Evolutionary conservation across 768 basidiomycete genomes (phyloP).

Genomic region (Cytidiella melzeri): DNA sequence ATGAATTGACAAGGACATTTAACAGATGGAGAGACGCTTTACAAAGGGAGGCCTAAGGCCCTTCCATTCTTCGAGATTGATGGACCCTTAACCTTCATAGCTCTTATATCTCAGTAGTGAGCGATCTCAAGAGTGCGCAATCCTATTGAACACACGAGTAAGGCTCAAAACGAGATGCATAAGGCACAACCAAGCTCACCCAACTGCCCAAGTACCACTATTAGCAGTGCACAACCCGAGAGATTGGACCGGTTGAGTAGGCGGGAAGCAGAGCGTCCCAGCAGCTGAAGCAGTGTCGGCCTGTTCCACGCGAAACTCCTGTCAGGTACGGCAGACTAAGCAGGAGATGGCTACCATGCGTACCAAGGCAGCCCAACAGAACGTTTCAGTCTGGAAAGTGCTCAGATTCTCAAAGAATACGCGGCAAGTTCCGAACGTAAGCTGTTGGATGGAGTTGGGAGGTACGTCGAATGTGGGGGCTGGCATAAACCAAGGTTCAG

Average conservation of each 20-base stretch:
- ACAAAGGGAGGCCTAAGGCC: no score
- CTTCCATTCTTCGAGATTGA: no score
- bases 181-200: no score
- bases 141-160: background rate
- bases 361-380: constrained; percentile 1
- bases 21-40: no score
- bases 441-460: constrained; percentile 1
- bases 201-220: constrained; percentile 5
- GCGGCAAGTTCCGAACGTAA: constrained; percentile 7
- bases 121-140: constrained; percentile 9
- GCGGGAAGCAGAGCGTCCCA: constrained; percentile 8
- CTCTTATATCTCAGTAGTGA: no score
- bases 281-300: constrained; percentile 6
- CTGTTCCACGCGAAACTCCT: no score
- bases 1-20: no score
- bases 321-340: no score
- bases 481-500: background rate
- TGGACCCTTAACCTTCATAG: no score
- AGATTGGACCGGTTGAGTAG: constrained; percentile 9
- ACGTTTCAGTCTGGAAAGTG: background rate
- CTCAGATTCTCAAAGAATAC: constrained; percentile 8
- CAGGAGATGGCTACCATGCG: no score
- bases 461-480: background rate
- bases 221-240: constrained; percentile 4
- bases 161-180: no score